A percentile compares a stretch with the other conserved stretches of the same genome.
Conservation (phyloP, 2,329 filamentous ascomycete genomes). For the Pseudogymnoascus sp. region DNA sequence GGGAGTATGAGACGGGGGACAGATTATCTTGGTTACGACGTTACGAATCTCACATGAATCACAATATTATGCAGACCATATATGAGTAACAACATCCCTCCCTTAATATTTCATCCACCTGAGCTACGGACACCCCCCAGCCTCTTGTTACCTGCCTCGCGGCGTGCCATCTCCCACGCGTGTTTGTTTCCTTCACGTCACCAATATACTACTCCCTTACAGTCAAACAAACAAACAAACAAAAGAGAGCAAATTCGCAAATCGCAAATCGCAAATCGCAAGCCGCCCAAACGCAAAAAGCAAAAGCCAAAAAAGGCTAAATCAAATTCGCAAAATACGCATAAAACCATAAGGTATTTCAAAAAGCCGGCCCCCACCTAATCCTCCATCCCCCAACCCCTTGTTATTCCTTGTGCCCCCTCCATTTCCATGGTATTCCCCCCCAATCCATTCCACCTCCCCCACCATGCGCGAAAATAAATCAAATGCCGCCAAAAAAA, state of each 20-base stretch:
- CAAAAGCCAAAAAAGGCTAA: not conserved
- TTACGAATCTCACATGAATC: not conserved
- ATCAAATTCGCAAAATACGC: not conserved
- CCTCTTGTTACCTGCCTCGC: not conserved
- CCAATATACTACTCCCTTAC: not conserved
- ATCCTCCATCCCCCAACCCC: not conserved
- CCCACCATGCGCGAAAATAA: not conserved
- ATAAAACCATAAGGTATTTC: not conserved
- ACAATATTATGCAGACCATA: not conserved
- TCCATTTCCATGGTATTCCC: not conserved
- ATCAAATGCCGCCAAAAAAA: not conserved
- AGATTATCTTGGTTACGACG: not conserved
- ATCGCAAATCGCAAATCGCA: not conserved
- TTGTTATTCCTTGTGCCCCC: not conserved
- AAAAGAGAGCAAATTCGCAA: not conserved
- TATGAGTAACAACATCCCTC: not conserved
- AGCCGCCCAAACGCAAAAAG: not conserved
- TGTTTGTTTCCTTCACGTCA: not conserved
- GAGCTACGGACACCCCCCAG: not conserved
- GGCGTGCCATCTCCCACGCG: not conserved
- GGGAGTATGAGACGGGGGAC: not conserved
- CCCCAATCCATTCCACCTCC: not conserved
- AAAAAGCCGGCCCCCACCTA: not conserved
- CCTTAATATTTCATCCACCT: not conserved
- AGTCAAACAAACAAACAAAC: not conserved